Evolutionary conservation across 805 yeast species (phyloP), one percentile per base, ranked within the genome.

Genomic region (Saturnispora serradocipensis): DNA sequence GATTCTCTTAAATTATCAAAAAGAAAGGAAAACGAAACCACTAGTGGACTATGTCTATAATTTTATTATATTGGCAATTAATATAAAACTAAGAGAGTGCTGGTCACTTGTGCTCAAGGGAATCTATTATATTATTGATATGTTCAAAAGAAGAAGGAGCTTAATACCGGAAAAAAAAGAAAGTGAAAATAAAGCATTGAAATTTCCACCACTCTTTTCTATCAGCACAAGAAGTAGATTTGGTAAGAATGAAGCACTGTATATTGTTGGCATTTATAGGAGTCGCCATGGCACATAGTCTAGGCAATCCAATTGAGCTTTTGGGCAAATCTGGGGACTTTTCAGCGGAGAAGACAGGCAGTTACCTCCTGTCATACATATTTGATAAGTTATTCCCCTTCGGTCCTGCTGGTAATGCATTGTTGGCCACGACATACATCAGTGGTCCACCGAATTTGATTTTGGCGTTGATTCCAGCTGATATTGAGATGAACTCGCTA

Each of bases 401-500:
- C 57, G 78, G 80, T 8, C 79, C 88, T 1, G 81, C 78, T 2
- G 74, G 74, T 46, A 84, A 84, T 61, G 77, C 89, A 0, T 39
- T 84, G 4, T 58, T 83, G 43, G 86, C 89, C 3, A 80, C 86
- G 0, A 65, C 82, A 0, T 74, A 80, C 59, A 79, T 84, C 43
- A 80, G 85, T 9, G 78, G 85, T 0, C 78, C 84, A 6, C 88
- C 90, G 36, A 80, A 77, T 57, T 59, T 81, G 39, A 64, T 81
- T 16, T 65, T 83, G 22, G 76, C 77, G 0, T 62, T 77, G 56
- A 73, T 82, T 34, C 88, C 88, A 5, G 73, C 82, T 0, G 64
- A 73, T 28, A 78, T 82, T 45, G 68, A 75, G 46, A 79, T 82
- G 0, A 65, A 76, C 2, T 67, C 72, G 32, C 66, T 83, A 36